A percentile compares a stretch with the other conserved stretches of the same genome.
Evolutionary conservation across 306 rosid genomes (phyloP).

Genomic region (Clitoria ternatea): DNA sequence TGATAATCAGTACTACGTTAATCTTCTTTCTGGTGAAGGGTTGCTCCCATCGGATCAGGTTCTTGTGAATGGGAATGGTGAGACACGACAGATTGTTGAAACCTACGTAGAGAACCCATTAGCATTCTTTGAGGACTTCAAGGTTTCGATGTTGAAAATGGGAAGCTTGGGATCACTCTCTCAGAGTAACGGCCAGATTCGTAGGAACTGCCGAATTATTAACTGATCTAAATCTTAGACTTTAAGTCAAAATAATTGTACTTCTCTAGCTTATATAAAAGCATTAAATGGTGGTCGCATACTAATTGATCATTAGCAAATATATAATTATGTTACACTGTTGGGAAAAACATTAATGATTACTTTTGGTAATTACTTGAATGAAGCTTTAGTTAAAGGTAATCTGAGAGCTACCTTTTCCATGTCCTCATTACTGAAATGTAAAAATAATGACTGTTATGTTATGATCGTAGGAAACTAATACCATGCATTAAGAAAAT

Average conservation of each 20-base stretch:
- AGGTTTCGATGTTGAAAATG: slow-evolving; percentile 65
- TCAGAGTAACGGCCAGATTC: slow-evolving; percentile 45
- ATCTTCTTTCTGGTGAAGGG: slow-evolving; percentile 75
- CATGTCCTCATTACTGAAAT: no score
- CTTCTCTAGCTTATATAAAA: background rate
- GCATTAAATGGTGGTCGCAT: background rate
- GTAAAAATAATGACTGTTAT: no score
- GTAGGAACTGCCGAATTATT: slow-evolving; percentile 46
- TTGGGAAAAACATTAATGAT: background rate
- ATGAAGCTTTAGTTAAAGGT: background rate
- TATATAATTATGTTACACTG: background rate
- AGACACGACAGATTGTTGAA: slow-evolving; percentile 49
- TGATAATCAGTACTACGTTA: slow-evolving; percentile 73
- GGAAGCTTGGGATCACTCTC: slow-evolving; percentile 50
- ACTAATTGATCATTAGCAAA: background rate
- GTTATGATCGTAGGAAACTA: no score
- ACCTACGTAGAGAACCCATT: slow-evolving; percentile 47
- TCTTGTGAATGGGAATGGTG: slow-evolving; percentile 40
- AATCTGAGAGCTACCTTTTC: no score
- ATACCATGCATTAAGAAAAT: no score
- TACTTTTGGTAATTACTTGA: slow-evolving; percentile 13
- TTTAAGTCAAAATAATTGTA: background rate
- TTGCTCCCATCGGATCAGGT: slow-evolving; percentile 74
- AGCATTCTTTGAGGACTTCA: slow-evolving; percentile 64
- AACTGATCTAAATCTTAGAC: slow-evolving; percentile 10